Evolutionary conservation across 2,329 filamentous ascomycete genomes (phyloP).

Genomic region (Cytospora paraplurivora): DNA sequence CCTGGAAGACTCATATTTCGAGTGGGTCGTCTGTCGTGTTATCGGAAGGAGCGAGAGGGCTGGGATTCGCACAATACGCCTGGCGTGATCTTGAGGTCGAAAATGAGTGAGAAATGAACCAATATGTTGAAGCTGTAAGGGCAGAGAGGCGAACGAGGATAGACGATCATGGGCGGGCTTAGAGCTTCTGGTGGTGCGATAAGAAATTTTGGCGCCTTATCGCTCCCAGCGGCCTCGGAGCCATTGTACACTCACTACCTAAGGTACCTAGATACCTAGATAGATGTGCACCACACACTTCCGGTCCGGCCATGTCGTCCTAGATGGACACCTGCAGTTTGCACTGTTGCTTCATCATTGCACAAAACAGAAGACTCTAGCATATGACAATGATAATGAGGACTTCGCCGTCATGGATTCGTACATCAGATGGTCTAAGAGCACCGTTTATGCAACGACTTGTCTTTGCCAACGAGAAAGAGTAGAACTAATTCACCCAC

Average conservation of each 20-base stretch:
- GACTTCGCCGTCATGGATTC: slow-evolving; percentile 14
- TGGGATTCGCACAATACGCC: not conserved
- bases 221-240: slow-evolving; percentile 18
- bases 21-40: not conserved
- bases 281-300: too few relatives aligned
- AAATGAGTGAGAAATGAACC: too few relatives aligned
- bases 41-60: not conserved
- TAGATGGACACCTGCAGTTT: too few relatives aligned
- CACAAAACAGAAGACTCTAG: too few relatives aligned
- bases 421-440: slow-evolving; percentile 25
- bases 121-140: not conserved
- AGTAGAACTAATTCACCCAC: not conserved
- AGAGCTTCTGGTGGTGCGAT: slow-evolving; percentile 14
- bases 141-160: not conserved
- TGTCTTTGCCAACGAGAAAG: slow-evolving; percentile 21
- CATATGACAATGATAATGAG: not conserved
- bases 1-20: slow-evolving; percentile 44
- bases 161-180: not conserved
- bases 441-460: slow-evolving; percentile 29
- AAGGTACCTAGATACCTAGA: too few relatives aligned
- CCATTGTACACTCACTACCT: not conserved
- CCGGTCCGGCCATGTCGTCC: too few relatives aligned
- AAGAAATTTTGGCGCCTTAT: slow-evolving; percentile 24
- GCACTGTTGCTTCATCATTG: too few relatives aligned
- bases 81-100: not conserved